These are phyloP conservation scores for Mycena chlorophos DNA, from an alignment of 768 basidiomycete species.

Conservation along the genomic window DNA sequence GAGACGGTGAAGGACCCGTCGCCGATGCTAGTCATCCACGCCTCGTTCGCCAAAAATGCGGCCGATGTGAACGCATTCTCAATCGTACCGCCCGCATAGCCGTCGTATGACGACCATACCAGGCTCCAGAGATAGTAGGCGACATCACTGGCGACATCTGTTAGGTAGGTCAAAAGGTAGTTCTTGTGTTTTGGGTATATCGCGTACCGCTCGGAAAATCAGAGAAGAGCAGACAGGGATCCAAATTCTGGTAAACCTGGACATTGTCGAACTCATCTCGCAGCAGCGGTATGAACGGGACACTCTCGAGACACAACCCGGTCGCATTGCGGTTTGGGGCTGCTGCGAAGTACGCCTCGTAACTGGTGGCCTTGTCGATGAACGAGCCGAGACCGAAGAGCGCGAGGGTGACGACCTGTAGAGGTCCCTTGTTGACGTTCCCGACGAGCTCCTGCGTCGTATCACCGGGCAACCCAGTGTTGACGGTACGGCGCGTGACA, in stretches of 20 bases:
- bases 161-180: no score
- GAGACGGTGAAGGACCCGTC: not conserved
- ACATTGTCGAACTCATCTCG: not conserved
- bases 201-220: no score
- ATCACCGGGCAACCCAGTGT: not conserved
- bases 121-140: not conserved
- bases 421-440: not conserved
- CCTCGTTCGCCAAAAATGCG: not conserved
- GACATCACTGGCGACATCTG: not conserved
- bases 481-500: not conserved
- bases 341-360: not conserved
- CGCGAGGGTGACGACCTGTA: not conserved
- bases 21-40: not conserved
- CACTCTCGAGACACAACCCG: not conserved
- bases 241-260: not conserved
- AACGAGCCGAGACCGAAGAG: not conserved
- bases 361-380: not conserved
- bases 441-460: not conserved
- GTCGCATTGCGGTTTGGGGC: not conserved
- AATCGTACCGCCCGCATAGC: not conserved
- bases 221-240: not conserved
- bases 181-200: no score
- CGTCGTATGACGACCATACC: not conserved
- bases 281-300: not conserved
- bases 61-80: slow-evolving; percentile 1